These are phyloP conservation scores for Blastomyces gilchristii DNA, from an alignment of 2,329 filamentous ascomycete species.

Conservation along the genomic window DNA sequence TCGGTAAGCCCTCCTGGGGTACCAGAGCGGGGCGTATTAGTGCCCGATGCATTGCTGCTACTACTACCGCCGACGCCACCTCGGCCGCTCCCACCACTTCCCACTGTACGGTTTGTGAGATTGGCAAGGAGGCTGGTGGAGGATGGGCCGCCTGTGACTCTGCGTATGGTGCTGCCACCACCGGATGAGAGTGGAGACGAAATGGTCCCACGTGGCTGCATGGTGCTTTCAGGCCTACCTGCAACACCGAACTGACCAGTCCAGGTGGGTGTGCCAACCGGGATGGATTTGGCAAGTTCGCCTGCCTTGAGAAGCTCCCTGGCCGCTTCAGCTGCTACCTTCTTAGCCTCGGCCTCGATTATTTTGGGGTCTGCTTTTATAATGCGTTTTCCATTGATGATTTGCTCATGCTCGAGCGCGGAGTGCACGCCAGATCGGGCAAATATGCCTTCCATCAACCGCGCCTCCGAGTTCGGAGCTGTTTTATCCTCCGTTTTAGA, in stretches of 20 bases:
- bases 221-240: constrained; percentile 50
- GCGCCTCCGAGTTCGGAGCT: constrained; percentile 48
- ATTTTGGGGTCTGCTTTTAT: constrained; percentile 65
- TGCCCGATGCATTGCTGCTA: constrained; percentile 25
- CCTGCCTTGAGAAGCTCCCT: constrained; percentile 62
- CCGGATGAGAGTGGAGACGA: constrained; percentile 15
- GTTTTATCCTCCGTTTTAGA: constrained; percentile 21
- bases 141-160: constrained; percentile 30
- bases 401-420: constrained; percentile 87
- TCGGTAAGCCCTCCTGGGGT: constrained; percentile 23
- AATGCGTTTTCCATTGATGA: constrained; percentile 65
- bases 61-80: constrained; percentile 17
- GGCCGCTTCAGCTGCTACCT: constrained; percentile 67
- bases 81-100: constrained; percentile 5
- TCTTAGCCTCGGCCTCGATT: constrained; percentile 70
- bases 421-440: constrained; percentile 75
- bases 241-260: constrained; percentile 73
- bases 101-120: constrained; percentile 23
- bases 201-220: constrained; percentile 1
- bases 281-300: constrained; percentile 60
- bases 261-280: constrained; percentile 85
- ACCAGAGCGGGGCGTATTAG: constrained; percentile 35
- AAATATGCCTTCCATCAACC: constrained; percentile 83
- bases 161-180: constrained; percentile 27
- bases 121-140: constrained; percentile 33